Base-by-base conservation (phyloP, 352 stramenopile species). In the Pilasporangium apinafurcum region DNA sequence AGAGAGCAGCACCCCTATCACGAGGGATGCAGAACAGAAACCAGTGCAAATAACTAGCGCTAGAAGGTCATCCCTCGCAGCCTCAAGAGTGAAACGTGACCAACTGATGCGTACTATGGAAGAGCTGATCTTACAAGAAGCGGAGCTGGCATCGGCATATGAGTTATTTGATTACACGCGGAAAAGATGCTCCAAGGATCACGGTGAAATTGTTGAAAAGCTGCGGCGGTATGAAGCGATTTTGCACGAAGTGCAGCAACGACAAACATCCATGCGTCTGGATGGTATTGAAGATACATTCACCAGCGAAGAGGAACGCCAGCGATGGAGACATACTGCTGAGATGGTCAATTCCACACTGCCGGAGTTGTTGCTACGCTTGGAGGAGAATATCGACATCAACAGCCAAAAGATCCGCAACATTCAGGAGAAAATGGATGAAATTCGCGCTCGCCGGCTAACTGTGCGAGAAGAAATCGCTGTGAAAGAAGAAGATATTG, bases 341-440 rank as follows among this genome's bases (percentile, higher is more conserved):
- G 52, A 63, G 8, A 85, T 86, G 68, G 68, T 89, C 25, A 42
- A 65, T 10, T 39, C 45, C 5, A 62, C 70, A 12, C 44, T 89
- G 2, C 77, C 77, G 0, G 56, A 82, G 46, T 55, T 85, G 1
- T 50, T 89, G 10, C 37, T 32, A 14, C 57, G 59, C 7, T 53
- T 89, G 9, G 68, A 85, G 50, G 61, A 85, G 18, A 80, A 64
- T 32, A 85, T 89, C n/a, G 65, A 78, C 30, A 25, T 69, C 20
- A 83, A 89, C 50, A 76, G 62, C 35, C 57, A 47, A 13, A 85
- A 83, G 42, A 71, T 79, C 25, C 65, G 64, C 17, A 49, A 66
- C n/a, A 68, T 89, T 25, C 63, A 79, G 14, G 53, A 79, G n/a
- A 63, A 69, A 22, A 62, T 85, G 44, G 68, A 83, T 16, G 39